Evolutionary conservation across 345 rosid genomes (phyloP).

Genomic region (Citrus hindsii): DNA sequence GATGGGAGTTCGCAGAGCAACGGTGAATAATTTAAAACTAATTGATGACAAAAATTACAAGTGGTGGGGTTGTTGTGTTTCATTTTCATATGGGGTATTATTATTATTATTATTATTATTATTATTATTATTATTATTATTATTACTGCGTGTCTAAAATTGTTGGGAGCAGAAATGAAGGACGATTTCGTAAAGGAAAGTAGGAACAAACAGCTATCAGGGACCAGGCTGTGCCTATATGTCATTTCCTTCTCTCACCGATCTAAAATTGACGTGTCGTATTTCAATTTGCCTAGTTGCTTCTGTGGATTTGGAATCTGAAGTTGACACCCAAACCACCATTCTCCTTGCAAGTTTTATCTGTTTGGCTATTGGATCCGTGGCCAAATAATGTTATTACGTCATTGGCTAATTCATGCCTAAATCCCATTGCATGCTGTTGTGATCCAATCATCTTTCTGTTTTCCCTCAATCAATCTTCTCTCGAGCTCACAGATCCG

Average conservation of each 20-base stretch:
- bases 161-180: background rate
- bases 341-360: background rate
- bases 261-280: constrained; percentile 10
- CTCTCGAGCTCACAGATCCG: too few species aligned
- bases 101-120: background rate
- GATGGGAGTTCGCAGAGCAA: background rate
- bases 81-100: background rate
- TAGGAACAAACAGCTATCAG: constrained; percentile 9
- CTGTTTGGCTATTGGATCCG: background rate
- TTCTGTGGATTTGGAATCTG: constrained; percentile 8
- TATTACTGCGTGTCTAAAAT: background rate
- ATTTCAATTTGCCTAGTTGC: background rate
- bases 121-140: background rate
- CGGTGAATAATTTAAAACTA: background rate
- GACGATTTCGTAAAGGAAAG: background rate
- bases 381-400: too few species aligned
- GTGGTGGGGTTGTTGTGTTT: background rate
- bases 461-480: background rate
- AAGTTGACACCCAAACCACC: constrained; percentile 7
- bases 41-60: background rate
- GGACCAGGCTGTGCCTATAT: constrained; percentile 20
- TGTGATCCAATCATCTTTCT: background rate
- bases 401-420: too few species aligned
- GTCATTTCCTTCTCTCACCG: background rate
- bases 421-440: too few species aligned